Evolutionary conservation across 108 stramenopile species (phyloP).

Genomic region (Stephanodiscus triporus): DNA sequence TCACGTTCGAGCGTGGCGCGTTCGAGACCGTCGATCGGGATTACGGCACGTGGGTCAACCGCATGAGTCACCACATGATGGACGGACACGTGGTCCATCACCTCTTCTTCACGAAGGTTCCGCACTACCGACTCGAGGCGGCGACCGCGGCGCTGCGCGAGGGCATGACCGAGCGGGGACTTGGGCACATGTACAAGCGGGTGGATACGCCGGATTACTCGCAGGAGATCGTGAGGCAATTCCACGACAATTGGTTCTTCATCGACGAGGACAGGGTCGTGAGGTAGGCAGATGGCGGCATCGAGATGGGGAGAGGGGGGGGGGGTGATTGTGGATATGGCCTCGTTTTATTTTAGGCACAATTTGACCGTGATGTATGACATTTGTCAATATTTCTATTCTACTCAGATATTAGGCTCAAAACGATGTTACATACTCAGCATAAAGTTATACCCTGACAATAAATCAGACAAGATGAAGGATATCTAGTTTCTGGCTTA

Average conservation of each 20-base stretch:
- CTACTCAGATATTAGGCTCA: not conserved
- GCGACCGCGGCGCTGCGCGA: constrained; percentile 54
- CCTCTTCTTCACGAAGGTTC: constrained; percentile 90
- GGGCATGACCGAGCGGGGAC: constrained; percentile 52
- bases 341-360: not conserved
- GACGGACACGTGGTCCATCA: constrained; percentile 94
- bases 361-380: too few species aligned
- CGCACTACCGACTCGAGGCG: constrained; percentile 83
- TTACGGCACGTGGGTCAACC: constrained; percentile 85
- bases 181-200: constrained; percentile 59
- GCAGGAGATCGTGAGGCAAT: constrained; percentile 72
- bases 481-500: too few species aligned
- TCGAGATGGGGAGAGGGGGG: not conserved
- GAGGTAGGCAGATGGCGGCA: constrained; percentile 29
- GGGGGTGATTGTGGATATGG: not conserved
- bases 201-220: constrained; percentile 57
- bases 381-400: not conserved
- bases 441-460: too few species aligned
- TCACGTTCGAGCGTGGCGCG: constrained; percentile 73
- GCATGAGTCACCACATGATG: constrained; percentile 89
- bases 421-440: too few species aligned
- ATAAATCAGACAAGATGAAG: too few species aligned
- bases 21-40: constrained; percentile 91
- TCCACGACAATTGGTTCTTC: constrained; percentile 79
- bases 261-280: constrained; percentile 70